phyloP scores from a whole-genome alignment of 805 yeast genomes.

The Candida ascalaphidarum region DNA sequence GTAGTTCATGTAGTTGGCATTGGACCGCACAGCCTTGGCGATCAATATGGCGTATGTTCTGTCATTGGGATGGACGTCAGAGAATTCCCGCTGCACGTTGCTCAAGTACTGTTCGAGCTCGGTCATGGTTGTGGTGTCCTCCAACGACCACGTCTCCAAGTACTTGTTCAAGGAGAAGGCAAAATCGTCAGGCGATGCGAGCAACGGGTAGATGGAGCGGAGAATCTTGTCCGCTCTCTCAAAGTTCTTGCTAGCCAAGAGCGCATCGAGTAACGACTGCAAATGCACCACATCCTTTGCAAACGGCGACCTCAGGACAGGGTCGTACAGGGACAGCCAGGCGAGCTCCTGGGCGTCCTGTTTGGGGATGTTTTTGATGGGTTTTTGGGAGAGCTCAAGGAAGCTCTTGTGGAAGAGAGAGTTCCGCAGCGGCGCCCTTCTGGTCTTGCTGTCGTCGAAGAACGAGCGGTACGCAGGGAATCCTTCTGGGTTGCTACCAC shows the following conservation, averaged over 20 bases:
- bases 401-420: too few species aligned
- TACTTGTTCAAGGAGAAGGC: constrained; percentile 64
- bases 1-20: constrained; percentile 3
- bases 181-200: constrained; percentile 35
- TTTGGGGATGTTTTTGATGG: constrained; percentile 5
- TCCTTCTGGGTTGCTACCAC: too few species aligned
- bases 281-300: constrained; percentile 56
- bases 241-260: constrained; percentile 55
- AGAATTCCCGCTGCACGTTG: constrained; percentile 15
- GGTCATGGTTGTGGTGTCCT: constrained; percentile 27
- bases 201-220: constrained; percentile 48
- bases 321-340: constrained; percentile 35
- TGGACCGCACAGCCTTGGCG: constrained; percentile 23
- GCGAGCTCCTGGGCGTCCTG: constrained; percentile 10
- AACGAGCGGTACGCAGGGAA: too few species aligned
- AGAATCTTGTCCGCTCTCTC: constrained; percentile 65
- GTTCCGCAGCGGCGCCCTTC: too few species aligned
- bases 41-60: constrained; percentile 54
- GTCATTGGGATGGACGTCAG: constrained; percentile 33
- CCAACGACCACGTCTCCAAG: constrained; percentile 33
- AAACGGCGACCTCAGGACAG: constrained; percentile 32
- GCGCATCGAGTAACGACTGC: constrained; percentile 75
- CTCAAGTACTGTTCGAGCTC: constrained; percentile 38
- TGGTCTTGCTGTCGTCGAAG: too few species aligned
- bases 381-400: too few species aligned